Conservation (phyloP, 768 basidiomycete genomes). For the Crepidotus variabilis region DNA sequence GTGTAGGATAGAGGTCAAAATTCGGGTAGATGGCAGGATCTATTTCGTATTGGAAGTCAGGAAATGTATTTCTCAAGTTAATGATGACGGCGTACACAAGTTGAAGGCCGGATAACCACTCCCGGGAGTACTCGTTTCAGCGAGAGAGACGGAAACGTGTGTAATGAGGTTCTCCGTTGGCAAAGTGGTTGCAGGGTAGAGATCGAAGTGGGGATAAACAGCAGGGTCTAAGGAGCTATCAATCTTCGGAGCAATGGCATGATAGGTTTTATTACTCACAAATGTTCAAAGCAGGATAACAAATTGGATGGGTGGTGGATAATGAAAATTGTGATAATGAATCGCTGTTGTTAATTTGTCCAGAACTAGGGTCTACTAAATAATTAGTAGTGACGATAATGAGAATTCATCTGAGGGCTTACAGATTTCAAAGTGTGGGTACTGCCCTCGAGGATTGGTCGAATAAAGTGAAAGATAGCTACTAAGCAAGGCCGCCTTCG, state of each 20-base stretch:
- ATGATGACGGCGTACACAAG: constrained; percentile 20
- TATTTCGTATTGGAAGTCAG: constrained; percentile 5
- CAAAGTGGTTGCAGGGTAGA: neutral
- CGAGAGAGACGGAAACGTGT: neutral
- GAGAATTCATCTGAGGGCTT: no score
- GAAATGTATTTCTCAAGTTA: neutral
- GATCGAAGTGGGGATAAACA: constrained; percentile 8
- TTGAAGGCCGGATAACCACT: constrained; percentile 26
- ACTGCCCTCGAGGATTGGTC: constrained; percentile 10
- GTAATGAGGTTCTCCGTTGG: neutral
- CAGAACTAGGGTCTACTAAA: no score
- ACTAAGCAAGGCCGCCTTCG: constrained; percentile 7
- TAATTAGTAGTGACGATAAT: no score
- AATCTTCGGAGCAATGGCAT: neutral
- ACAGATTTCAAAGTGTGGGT: constrained; percentile 20
- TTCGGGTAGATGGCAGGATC: constrained; percentile 33
- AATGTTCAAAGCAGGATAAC: constrained; percentile 9
- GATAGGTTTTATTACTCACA: constrained; percentile 2
- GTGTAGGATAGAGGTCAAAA: constrained; percentile 2
- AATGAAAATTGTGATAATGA: neutral
- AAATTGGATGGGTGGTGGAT: neutral
- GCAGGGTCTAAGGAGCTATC: constrained; percentile 5
- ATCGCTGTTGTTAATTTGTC: no score
- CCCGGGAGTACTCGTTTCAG: no score
- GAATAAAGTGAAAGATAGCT: constrained; percentile 8